These are phyloP conservation scores for Mortierella sp. DNA, from an alignment of 371 early-diverging fungal genomes.

Conservation along the genomic window DNA sequence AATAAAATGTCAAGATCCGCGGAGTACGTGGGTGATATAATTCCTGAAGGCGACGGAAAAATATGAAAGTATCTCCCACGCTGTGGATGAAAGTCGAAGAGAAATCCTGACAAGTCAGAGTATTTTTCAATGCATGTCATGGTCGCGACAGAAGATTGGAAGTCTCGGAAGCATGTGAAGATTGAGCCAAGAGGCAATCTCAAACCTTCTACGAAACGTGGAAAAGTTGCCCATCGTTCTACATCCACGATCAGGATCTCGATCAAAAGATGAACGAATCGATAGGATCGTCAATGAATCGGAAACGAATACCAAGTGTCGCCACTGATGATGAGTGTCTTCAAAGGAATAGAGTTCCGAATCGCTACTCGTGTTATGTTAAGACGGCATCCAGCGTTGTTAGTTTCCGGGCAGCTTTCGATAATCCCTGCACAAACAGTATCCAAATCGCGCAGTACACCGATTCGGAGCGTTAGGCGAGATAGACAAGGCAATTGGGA, in stretches of 20 bases:
- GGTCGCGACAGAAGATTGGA: background rate
- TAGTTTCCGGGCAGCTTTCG: background rate
- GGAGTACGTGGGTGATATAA: background rate
- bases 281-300: background rate
- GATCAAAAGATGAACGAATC: background rate
- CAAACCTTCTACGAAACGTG: background rate
- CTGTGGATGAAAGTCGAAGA: background rate
- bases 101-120: background rate
- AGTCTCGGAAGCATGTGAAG: too few relatives aligned
- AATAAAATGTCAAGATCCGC: background rate
- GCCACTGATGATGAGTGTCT: background rate
- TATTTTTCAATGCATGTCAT: background rate
- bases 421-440: background rate
- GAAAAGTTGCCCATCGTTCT: background rate
- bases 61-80: background rate
- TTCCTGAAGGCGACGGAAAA: background rate
- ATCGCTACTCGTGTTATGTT: background rate
- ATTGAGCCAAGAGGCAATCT: background rate
- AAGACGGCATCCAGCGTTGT: background rate
- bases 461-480: background rate
- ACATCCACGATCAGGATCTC: background rate
- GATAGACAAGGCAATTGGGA: background rate
- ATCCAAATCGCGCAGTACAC: background rate
- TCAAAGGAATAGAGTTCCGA: background rate
- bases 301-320: background rate